Percentiles rank a stretch among this genome's conserved stretches.
Conservation (phyloP, 1,284 basidiomycete species). For the Ustilago vetiveriae region DNA sequence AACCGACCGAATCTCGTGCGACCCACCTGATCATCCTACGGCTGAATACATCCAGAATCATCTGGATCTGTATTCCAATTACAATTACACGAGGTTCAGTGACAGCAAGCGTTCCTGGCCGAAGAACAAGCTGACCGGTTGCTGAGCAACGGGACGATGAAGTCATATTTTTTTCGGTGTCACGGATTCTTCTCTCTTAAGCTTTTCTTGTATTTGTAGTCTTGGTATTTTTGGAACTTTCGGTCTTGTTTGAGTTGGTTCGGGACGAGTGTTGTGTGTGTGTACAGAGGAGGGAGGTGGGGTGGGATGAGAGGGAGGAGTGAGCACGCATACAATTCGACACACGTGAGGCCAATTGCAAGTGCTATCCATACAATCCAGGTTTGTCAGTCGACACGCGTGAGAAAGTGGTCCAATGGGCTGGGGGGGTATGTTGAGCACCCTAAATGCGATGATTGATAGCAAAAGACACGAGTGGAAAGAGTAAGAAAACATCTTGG, state of each 20-base stretch:
- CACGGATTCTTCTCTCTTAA: neutral
- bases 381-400: too few species aligned
- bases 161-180: neutral
- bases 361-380: too few species aligned
- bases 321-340: too few species aligned
- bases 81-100: conserved; percentile 63
- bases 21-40: conserved; percentile 62
- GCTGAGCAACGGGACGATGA: conserved; percentile 8
- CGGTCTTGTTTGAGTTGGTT: neutral
- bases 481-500: neutral
- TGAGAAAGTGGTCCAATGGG: neutral
- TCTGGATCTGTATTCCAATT: conserved; percentile 62
- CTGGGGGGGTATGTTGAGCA: conserved; percentile 48
- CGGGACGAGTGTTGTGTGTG: neutral
- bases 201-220: conserved; percentile 15
- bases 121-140: conserved; percentile 56
- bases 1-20: conserved; percentile 46
- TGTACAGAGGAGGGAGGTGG: neutral
- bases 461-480: too few species aligned
- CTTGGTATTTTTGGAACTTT: neutral
- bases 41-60: conserved; percentile 62
- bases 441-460: conserved; percentile 24
- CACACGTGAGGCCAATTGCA: too few species aligned
- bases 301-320: too few species aligned
- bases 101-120: too few species aligned